Percentiles rank a stretch among this genome's conserved stretches.
Evolutionary conservation across 2,329 filamentous ascomycete genomes (phyloP).

Genomic region (Amphichorda felina): DNA sequence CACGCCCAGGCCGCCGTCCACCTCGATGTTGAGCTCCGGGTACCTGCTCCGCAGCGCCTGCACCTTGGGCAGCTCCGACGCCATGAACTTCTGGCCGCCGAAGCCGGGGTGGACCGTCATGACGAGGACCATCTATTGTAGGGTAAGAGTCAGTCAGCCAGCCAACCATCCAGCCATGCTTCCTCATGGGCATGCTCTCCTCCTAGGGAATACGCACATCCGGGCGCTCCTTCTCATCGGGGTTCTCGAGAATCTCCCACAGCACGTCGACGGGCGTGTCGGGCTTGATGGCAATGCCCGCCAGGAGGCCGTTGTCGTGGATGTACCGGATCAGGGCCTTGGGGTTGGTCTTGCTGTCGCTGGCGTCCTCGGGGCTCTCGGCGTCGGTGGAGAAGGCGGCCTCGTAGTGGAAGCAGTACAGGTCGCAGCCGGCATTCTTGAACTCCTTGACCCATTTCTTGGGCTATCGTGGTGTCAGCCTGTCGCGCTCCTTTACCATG

Average conservation of each 20-base stretch:
- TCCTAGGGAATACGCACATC: slow-evolving; percentile 47
- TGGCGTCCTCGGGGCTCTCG: slow-evolving; percentile 59
- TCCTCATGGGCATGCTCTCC: too few species aligned
- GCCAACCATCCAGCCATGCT: too few species aligned
- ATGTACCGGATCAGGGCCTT: slow-evolving; percentile 83
- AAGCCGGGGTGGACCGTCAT: slow-evolving; percentile 99
- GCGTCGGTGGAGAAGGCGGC: slow-evolving; percentile 83
- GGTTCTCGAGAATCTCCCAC: slow-evolving; percentile 74
- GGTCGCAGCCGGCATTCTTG: slow-evolving; percentile 82
- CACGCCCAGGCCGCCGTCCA: slow-evolving; percentile 83
- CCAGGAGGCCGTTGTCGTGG: slow-evolving; percentile 76
- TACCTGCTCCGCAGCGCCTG: slow-evolving; percentile 71
- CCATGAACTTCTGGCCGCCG: slow-evolving; percentile 97
- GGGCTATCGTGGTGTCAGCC: slow-evolving; percentile 41
- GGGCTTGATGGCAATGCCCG: slow-evolving; percentile 93
- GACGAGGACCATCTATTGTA: slow-evolving; percentile 89
- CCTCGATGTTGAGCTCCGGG: slow-evolving; percentile 90
- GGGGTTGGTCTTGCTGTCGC: slow-evolving; percentile 65
- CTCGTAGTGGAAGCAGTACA: slow-evolving; percentile 99
- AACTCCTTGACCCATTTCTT: slow-evolving; percentile 98
- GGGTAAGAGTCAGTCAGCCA: too few species aligned
- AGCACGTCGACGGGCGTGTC: slow-evolving; percentile 83
- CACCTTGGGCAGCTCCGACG: slow-evolving; percentile 89
- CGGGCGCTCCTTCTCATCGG: slow-evolving; percentile 63
- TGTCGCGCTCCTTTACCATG: too few species aligned